Evolutionary conservation across 768 basidiomycete species (phyloP), one percentile per base, ranked within the genome.

Genomic region (Hebeloma cylindrosporum): DNA sequence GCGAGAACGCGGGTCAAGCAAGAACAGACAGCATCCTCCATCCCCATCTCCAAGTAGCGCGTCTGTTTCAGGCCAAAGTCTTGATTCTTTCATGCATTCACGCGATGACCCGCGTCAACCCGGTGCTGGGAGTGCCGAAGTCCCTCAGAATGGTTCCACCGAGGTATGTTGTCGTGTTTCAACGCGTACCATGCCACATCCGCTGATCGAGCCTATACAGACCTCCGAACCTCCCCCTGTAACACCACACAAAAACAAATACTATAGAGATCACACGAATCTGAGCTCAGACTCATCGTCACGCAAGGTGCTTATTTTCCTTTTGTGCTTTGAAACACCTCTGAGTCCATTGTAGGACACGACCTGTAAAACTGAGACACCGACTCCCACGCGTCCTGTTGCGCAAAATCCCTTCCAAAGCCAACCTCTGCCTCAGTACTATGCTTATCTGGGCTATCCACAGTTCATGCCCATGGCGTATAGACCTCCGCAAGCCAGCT

Each of bases 231-330:
- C 57, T 44, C 63, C 65, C 6, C 77, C 79, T 14, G 60, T 79
- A 16, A 83, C 82, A 3, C 81, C 82, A n/a, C 75, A 76, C 53
- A 77, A 74, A 50, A 72, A 60, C 59, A 83, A 70, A 57, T 80
- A 84, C 58, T 83, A 84, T 57, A 74, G 82, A 60, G 75, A 77
- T 26, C 75, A 77, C 42, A 72, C 75, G 14, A 66, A 66, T 50
- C 50, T 68, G 11, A 61, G 56, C 48, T 54, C 62, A 30, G 48
- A 53, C 43, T 48, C 59, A 22, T 60, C 54, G 40, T 36, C 61
- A 42, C 56, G 50, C 48, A 68, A 60, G 56, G 68, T 67, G 60
- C 42, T 49, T 48, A 28, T 31, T 44, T 30, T 46, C 26, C 13
- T 40, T 45, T 49, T 53, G 38, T 51, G 35, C 22, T 50, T 32